These are phyloP conservation scores for Neostapfia colusana DNA, from an alignment of 176 grass and related monocot genomes.

Conservation along the genomic window DNA sequence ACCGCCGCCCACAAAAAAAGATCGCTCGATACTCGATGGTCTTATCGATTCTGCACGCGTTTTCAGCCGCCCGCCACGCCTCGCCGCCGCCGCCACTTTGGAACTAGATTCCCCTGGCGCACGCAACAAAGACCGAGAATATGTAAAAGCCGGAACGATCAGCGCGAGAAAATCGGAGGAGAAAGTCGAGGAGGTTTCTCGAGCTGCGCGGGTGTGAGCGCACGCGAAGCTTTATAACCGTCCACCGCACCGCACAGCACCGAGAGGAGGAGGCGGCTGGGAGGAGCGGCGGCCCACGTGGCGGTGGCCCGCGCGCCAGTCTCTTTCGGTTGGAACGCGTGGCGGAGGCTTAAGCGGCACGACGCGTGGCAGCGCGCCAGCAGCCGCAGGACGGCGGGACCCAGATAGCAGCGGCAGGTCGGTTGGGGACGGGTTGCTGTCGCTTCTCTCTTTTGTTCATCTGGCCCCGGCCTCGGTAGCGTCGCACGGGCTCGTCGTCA, in stretches of 20 bases:
- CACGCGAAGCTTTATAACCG: conserved; percentile 43
- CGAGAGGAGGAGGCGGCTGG: conserved; percentile 25
- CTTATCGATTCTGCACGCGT: not conserved
- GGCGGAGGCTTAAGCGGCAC: not conserved
- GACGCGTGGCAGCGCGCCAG: conserved; percentile 22
- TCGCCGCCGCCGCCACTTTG: not conserved
- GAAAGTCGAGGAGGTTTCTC: not conserved
- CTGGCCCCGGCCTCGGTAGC: not conserved
- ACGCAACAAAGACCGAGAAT: not conserved
- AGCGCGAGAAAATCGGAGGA: not conserved
- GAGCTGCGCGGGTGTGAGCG: not conserved
- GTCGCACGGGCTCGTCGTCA: not conserved
- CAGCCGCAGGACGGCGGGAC: not conserved
- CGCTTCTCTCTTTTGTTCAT: conserved; percentile 18
- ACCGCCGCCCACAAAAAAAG: not conserved
- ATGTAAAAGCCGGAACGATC: not conserved
- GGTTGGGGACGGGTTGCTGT: not conserved
- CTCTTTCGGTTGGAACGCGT: not conserved
- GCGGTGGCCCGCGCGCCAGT: not conserved
- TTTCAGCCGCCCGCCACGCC: not conserved
- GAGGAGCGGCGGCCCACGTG: not conserved
- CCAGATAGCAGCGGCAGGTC: not conserved
- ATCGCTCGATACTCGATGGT: not conserved
- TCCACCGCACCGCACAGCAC: not conserved
- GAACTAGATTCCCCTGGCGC: conserved; percentile 18